phyloP scores from a whole-genome alignment of 176 grass and related monocot species.

The Aechmea fasciata region DNA sequence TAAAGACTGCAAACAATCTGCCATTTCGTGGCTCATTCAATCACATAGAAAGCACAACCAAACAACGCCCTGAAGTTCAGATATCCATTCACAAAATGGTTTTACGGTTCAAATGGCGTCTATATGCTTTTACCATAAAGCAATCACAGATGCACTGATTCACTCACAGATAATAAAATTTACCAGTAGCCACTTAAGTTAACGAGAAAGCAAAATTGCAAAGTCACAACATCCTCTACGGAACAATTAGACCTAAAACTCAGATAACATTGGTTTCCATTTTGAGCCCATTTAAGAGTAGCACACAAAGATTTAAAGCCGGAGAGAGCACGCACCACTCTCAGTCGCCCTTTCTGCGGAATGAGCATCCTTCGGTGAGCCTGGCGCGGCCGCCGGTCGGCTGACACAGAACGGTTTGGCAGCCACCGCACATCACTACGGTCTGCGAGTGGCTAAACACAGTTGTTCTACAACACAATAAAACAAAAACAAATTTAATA shows the following conservation, averaged over 20 bases:
- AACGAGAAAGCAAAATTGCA: background rate
- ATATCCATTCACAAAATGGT: too few relatives aligned
- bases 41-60: too few relatives aligned
- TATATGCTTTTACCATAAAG: too few relatives aligned
- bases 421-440: conserved; percentile 13
- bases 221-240: background rate
- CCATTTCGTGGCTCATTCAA: too few relatives aligned
- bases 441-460: conserved; percentile 19
- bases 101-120: too few relatives aligned
- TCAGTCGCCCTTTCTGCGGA: conserved; percentile 14
- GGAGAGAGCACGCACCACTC: background rate
- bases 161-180: background rate
- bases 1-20: too few relatives aligned
- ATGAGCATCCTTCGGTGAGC: conserved; percentile 16
- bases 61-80: too few relatives aligned
- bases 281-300: background rate
- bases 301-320: background rate
- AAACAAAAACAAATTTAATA: background rate
- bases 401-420: conserved; percentile 14
- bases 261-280: background rate
- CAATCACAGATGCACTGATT: too few relatives aligned
- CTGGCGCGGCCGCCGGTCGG: conserved; percentile 7
- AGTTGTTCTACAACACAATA: conserved; percentile 5
- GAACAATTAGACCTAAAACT: background rate
- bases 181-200: background rate